These are phyloP conservation scores for Hypoxylon sp. DNA, from an alignment of 2,329 filamentous ascomycete genomes.

Conservation along the genomic window DNA sequence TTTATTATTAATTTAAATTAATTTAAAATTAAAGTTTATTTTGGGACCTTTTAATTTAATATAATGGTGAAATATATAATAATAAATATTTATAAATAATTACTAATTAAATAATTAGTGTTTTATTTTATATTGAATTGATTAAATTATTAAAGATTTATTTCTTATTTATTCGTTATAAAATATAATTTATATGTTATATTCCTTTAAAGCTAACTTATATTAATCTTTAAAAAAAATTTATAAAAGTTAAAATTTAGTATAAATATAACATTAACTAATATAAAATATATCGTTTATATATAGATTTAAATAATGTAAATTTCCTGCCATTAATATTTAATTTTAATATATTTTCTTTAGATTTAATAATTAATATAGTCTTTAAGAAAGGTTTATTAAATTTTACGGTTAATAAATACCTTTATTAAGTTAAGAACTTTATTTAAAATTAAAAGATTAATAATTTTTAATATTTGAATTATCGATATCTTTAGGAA, in stretches of 20 bases:
- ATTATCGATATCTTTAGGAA: background rate
- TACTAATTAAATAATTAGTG: slow-evolving; percentile 1
- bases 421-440: background rate
- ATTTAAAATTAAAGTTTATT: background rate
- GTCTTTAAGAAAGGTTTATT: background rate
- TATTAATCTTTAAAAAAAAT: slow-evolving; percentile 1
- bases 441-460: background rate
- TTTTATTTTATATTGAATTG: slow-evolving; percentile 2
- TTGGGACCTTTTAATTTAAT: background rate
- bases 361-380: background rate
- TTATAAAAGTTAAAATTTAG: background rate
- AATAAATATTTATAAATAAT: background rate
- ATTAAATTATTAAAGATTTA: background rate
- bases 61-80: slow-evolving; percentile 1
- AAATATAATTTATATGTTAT: background rate
- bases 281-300: slow-evolving; percentile 3
- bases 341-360: background rate
- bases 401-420: background rate
- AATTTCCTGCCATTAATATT: background rate
- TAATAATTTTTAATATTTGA: background rate
- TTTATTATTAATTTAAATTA: background rate
- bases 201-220: background rate
- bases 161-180: background rate
- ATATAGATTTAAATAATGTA: background rate
- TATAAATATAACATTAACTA: background rate